These are phyloP conservation scores for Phragmites australis DNA, from an alignment of 176 grass and related monocot species.

Conservation along the genomic window DNA sequence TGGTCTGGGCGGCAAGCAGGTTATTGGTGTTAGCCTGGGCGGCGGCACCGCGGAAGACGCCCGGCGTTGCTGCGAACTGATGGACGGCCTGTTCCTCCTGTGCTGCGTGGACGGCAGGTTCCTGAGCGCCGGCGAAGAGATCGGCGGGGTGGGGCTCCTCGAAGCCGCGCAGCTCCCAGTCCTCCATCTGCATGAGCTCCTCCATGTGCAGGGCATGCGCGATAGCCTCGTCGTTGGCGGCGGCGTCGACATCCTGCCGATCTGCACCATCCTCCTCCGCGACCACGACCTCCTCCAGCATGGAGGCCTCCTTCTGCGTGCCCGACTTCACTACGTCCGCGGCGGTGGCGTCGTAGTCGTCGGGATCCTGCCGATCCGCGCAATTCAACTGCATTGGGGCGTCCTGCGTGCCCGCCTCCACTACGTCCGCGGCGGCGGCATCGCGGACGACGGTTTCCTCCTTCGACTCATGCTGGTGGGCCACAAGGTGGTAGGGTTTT, in stretches of 20 bases:
- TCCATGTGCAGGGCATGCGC: slow-evolving; percentile 1
- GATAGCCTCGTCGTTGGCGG: neutral
- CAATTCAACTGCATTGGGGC: too few species aligned
- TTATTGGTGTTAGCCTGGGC: neutral
- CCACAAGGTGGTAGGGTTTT: neutral
- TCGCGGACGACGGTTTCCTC: neutral
- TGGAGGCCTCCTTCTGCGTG: neutral
- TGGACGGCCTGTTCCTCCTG: neutral
- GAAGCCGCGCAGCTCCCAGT: neutral
- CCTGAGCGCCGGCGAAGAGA: too few species aligned
- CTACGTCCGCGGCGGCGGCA: neutral
- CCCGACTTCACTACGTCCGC: neutral
- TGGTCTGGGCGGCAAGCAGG: neutral
- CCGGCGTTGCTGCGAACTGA: neutral
- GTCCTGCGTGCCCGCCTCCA: neutral
- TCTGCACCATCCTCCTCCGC: neutral
- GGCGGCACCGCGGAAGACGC: neutral
- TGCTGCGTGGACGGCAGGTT: neutral
- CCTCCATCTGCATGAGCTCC: slow-evolving; percentile 1
- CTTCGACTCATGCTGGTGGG: neutral
- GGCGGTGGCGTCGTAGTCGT: too few species aligned
- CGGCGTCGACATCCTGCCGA: neutral
- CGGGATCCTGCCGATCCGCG: too few species aligned
- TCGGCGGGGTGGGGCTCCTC: neutral
- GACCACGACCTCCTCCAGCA: neutral